Percentiles rank a stretch among this genome's conserved stretches.
Evolutionary conservation across 129 eudicot species (phyloP).

Genomic region (Helianthus annuus): DNA sequence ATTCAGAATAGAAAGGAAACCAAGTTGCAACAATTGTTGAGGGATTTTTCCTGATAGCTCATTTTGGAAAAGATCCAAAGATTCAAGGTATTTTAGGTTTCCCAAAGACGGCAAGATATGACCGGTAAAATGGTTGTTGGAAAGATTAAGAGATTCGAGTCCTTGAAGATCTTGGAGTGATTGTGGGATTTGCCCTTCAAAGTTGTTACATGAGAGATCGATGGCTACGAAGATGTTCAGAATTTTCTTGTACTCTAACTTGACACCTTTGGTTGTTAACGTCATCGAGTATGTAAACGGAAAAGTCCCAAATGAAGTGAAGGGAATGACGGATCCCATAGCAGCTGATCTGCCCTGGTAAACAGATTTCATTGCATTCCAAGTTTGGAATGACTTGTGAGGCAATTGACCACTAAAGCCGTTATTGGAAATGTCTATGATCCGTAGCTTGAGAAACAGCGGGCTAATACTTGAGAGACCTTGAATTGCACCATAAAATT

Average conservation of each 20-base stretch:
- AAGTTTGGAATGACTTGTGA: not conserved
- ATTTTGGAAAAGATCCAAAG: conserved; percentile 30
- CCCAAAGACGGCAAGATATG: not conserved
- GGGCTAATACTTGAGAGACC: not conserved
- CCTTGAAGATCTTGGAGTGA: conserved; percentile 14
- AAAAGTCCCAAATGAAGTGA: too few species aligned
- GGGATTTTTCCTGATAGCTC: conserved; percentile 32
- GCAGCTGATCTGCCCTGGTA: not conserved
- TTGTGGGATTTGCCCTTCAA: conserved; percentile 31
- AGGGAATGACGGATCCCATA: not conserved
- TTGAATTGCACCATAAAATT: conserved; percentile 10
- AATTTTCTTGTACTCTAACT: not conserved
- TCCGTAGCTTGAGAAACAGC: conserved; percentile 16
- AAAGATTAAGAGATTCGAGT: conserved; percentile 27
- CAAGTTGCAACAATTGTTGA: conserved; percentile 16
- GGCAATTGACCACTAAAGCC: conserved; percentile 22
- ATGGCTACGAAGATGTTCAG: conserved; percentile 10
- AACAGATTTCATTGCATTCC: conserved; percentile 19
- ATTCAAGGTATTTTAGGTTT: conserved; percentile 15
- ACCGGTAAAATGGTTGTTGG: conserved; percentile 20
- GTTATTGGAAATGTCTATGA: conserved; percentile 36
- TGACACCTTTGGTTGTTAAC: conserved; percentile 7
- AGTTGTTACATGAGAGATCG: conserved; percentile 38
- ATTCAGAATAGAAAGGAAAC: conserved; percentile 12
- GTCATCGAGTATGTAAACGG: not conserved